Evolutionary conservation across 2,329 filamentous ascomycete species (phyloP).

Genomic region (Sporothrix luriei): DNA sequence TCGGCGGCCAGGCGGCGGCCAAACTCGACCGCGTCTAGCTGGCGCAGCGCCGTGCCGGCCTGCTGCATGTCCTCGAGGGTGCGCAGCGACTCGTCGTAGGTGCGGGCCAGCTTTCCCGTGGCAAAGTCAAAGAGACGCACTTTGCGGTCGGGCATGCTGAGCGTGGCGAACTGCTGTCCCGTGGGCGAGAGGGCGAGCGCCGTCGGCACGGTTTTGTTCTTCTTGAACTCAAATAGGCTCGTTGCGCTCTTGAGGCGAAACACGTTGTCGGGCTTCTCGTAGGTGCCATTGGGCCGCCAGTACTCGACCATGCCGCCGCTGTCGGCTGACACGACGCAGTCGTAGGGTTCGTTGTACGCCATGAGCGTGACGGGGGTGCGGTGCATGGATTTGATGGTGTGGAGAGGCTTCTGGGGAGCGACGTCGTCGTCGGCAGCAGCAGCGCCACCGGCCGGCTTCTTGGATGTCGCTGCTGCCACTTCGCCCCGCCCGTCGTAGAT

Average conservation of each 20-base stretch:
- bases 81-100: slow-evolving; percentile 90
- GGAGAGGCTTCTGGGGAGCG: slow-evolving; percentile 59
- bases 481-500: slow-evolving; percentile 92
- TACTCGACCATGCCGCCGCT: slow-evolving; percentile 95
- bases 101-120: slow-evolving; percentile 82
- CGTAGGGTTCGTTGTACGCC: slow-evolving; percentile 82
- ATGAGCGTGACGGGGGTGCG: slow-evolving; percentile 79
- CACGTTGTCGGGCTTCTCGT: slow-evolving; percentile 88
- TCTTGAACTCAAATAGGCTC: slow-evolving; percentile 95
- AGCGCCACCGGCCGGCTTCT: not conserved
- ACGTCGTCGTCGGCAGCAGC: not conserved
- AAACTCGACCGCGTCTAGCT: slow-evolving; percentile 89
- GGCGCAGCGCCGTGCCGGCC: slow-evolving; percentile 78
- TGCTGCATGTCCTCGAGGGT: slow-evolving; percentile 95
- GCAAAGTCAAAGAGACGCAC: slow-evolving; percentile 92
- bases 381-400: slow-evolving; percentile 79
- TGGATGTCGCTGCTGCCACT: slow-evolving; percentile 43
- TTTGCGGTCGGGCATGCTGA: slow-evolving; percentile 92
- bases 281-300: slow-evolving; percentile 79
- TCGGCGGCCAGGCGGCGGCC: slow-evolving; percentile 84
- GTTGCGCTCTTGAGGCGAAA: slow-evolving; percentile 94
- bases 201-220: slow-evolving; percentile 81
- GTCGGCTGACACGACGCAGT: slow-evolving; percentile 90
- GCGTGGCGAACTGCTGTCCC: slow-evolving; percentile 80
- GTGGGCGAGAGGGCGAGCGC: slow-evolving; percentile 84